Conservation (phyloP, 768 basidiomycete genomes). For the Xerocomellus intermedius region DNA sequence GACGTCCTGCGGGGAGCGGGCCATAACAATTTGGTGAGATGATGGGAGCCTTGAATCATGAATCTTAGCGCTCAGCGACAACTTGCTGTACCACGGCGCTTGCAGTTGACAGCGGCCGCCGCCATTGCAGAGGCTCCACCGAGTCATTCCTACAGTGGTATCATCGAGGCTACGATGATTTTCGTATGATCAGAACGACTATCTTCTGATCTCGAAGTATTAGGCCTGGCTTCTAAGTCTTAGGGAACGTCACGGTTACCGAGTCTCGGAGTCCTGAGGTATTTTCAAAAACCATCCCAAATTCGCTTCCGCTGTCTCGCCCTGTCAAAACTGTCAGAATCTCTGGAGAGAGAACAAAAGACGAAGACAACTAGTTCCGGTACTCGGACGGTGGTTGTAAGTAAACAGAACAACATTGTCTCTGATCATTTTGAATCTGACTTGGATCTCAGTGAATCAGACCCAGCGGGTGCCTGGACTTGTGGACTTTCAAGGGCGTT, state of each 20-base stretch:
- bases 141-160: too few species aligned
- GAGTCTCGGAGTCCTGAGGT: too few species aligned
- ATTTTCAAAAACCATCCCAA: not conserved
- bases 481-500: too few species aligned
- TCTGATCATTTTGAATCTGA: not conserved
- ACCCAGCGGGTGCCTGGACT: too few species aligned
- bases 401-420: not conserved
- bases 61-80: not conserved
- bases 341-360: not conserved
- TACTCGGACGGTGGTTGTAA: not conserved
- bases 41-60: not conserved
- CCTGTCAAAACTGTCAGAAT: not conserved
- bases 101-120: too few species aligned
- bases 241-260: not conserved
- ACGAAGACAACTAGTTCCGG: not conserved
- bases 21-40: not conserved
- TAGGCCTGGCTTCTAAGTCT: too few species aligned
- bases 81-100: not conserved
- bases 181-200: too few species aligned
- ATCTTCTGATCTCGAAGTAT: too few species aligned
- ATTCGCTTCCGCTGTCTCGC: not conserved
- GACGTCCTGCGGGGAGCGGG: conserved; percentile 10
- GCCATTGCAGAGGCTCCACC: too few species aligned
- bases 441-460: not conserved
- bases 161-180: too few species aligned